Percentiles rank a stretch among this genome's conserved stretches.
phyloP scores from a whole-genome alignment of 495 filamentous ascomycete genomes.

The Tuber calosporum region DNA sequence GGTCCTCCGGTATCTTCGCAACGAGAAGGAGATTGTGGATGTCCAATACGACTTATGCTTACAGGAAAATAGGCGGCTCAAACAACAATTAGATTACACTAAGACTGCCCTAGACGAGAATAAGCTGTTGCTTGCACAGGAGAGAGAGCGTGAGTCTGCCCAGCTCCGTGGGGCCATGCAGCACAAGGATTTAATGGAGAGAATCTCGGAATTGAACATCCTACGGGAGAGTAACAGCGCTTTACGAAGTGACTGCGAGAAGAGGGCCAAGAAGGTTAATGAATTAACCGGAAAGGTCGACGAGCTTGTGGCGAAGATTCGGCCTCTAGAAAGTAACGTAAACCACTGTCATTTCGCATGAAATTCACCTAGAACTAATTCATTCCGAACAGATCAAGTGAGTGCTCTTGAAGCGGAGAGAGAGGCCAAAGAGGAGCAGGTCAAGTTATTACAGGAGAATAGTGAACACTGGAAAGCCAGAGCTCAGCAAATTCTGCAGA shows the following conservation, averaged over 20 bases:
- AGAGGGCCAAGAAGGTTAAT: slow-evolving; percentile 63
- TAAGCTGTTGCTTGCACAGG: slow-evolving; percentile 76
- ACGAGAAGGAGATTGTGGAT: slow-evolving; percentile 95
- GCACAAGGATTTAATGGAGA: slow-evolving; percentile 84
- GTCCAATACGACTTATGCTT: slow-evolving; percentile 83
- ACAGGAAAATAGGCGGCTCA: slow-evolving; percentile 76
- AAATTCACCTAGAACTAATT: slow-evolving; percentile 13
- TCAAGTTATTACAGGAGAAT: slow-evolving; percentile 75
- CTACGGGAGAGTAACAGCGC: slow-evolving; percentile 89
- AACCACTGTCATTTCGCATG: not conserved
- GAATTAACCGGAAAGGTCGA: slow-evolving; percentile 68
- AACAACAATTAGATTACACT: slow-evolving; percentile 81
- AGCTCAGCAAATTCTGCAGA: slow-evolving; percentile 86
- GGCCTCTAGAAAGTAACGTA: slow-evolving; percentile 64
- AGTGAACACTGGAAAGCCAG: slow-evolving; percentile 88
- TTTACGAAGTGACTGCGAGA: slow-evolving; percentile 73
- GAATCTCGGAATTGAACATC: slow-evolving; percentile 85
- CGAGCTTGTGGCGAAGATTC: slow-evolving; percentile 64
- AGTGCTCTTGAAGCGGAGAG: slow-evolving; percentile 71
- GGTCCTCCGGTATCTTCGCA: slow-evolving; percentile 80
- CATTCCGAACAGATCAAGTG: slow-evolving; percentile 44
- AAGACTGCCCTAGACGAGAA: slow-evolving; percentile 80
- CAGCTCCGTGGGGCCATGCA: slow-evolving; percentile 60
- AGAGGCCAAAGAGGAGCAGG: slow-evolving; percentile 73
- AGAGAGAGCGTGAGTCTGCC: slow-evolving; percentile 69